Conservation (phyloP, 2,329 filamentous ascomycete species). For the Hypoxylon sp. region DNA sequence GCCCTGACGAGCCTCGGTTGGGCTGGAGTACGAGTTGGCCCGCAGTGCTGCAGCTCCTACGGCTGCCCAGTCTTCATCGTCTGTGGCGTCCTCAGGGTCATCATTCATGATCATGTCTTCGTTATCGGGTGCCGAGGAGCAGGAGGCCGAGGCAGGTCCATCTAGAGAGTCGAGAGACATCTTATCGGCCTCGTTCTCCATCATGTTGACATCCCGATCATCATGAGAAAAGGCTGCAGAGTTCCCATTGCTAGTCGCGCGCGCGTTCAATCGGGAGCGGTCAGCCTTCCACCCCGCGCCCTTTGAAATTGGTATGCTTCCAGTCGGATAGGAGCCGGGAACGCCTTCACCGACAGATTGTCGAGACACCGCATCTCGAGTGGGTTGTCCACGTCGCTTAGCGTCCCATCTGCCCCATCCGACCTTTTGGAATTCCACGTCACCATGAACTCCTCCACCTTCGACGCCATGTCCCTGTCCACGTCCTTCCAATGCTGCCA, state of each 20-base stretch:
- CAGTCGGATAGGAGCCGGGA: slow-evolving; percentile 60
- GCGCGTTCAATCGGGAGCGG: slow-evolving; percentile 64
- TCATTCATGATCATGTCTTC: slow-evolving; percentile 77
- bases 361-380: slow-evolving; percentile 60
- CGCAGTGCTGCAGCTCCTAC: slow-evolving; percentile 89
- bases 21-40: slow-evolving; percentile 72
- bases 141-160: slow-evolving; percentile 78
- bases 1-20: slow-evolving; percentile 69
- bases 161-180: slow-evolving; percentile 87
- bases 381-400: slow-evolving; percentile 75
- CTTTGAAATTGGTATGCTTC: slow-evolving; percentile 72
- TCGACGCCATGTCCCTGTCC: slow-evolving; percentile 68
- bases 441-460: slow-evolving; percentile 74
- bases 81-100: slow-evolving; percentile 87
- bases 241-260: slow-evolving; percentile 75
- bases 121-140: slow-evolving; percentile 79
- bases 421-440: slow-evolving; percentile 92
- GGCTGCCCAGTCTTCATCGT: slow-evolving; percentile 95
- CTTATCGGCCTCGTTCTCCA: slow-evolving; percentile 90
- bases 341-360: slow-evolving; percentile 60
- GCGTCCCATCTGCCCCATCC: slow-evolving; percentile 98
- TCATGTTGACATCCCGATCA: slow-evolving; percentile 75
- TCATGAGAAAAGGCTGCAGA: slow-evolving; percentile 84
- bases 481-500: slow-evolving; percentile 90
- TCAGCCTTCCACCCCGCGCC: slow-evolving; percentile 60